These are phyloP conservation scores for Ganoderma meredithae DNA, from an alignment of 1,284 basidiomycete species.

Conservation along the genomic window DNA sequence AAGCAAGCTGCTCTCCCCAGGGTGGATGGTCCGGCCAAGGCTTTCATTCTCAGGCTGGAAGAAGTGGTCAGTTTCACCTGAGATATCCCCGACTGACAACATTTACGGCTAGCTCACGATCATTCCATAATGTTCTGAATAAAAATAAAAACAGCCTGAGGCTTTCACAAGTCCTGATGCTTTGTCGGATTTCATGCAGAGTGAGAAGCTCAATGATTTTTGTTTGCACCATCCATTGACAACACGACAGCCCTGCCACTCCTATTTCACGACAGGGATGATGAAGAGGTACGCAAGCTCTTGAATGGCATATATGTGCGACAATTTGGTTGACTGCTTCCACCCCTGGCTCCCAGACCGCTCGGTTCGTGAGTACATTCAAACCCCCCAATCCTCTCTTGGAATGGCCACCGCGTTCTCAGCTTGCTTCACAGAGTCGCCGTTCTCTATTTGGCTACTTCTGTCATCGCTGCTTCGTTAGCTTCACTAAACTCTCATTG, in stretches of 20 bases:
- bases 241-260: slow-evolving; percentile 22
- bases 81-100: neutral
- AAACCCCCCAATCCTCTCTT: neutral
- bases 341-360: slow-evolving; percentile 16
- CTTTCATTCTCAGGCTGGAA: slow-evolving; percentile 47
- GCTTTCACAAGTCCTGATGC: slow-evolving; percentile 62
- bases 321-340: neutral
- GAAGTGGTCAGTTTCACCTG: slow-evolving; percentile 49
- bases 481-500: slow-evolving; percentile 78
- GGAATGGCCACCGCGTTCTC: neutral
- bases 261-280: slow-evolving; percentile 34
- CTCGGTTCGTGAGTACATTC: slow-evolving; percentile 35
- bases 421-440: slow-evolving; percentile 49
- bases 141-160: slow-evolving; percentile 41
- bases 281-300: slow-evolving; percentile 37
- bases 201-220: slow-evolving; percentile 41
- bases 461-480: slow-evolving; percentile 74
- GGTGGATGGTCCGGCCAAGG: slow-evolving; percentile 24
- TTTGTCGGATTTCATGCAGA: slow-evolving; percentile 68
- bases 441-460: slow-evolving; percentile 86
- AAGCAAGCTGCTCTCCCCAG: slow-evolving; percentile 34
- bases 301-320: neutral
- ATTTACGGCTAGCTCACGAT: neutral
- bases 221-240: neutral
- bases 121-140: neutral